A percentile compares a stretch with the other conserved stretches of the same genome.
Conservation (phyloP, 2,329 filamentous ascomycete genomes). For the Aspergillus sp. region DNA sequence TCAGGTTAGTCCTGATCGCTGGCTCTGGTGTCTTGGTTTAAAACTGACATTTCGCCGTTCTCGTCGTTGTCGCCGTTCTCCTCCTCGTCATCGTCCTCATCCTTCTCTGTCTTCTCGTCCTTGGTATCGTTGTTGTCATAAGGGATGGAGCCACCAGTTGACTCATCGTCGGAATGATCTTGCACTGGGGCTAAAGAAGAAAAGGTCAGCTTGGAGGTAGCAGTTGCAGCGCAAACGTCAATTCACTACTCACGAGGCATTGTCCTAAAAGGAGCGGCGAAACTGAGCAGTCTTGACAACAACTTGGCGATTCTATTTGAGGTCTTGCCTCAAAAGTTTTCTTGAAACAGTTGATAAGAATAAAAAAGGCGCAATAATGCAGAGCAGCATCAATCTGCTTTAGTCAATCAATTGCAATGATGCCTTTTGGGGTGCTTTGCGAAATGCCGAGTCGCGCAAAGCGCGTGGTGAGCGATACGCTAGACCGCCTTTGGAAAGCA, state of each 20-base stretch:
- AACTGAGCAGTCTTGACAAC: conserved; percentile 23
- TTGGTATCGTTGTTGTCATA: conserved; percentile 24
- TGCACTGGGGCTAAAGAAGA: conserved; percentile 22
- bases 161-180: conserved; percentile 33
- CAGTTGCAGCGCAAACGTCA: conserved; percentile 3
- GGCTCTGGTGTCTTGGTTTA: too few species aligned
- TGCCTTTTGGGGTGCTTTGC: conserved; percentile 2
- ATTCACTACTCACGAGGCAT: conserved; percentile 39
- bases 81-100: conserved; percentile 13
- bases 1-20: conserved; percentile 8
- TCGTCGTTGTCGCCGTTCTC: conserved; percentile 23
- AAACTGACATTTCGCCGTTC: conserved; percentile 4
- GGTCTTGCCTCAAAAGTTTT: background rate
- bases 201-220: conserved; percentile 9
- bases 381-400: too few species aligned
- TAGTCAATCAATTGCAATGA: too few species aligned
- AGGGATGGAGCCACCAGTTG: conserved; percentile 32
- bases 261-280: conserved; percentile 15
- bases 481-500: conserved; percentile 32
- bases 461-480: conserved; percentile 23
- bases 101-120: conserved; percentile 8
- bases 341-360: background rate
- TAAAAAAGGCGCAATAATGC: background rate
- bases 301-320: conserved; percentile 20
- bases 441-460: conserved; percentile 20